A percentile compares a stretch with the other conserved stretches of the same genome.
Evolutionary conservation across 257 asterid genomes (phyloP).

Genomic region (Echites panduratus): DNA sequence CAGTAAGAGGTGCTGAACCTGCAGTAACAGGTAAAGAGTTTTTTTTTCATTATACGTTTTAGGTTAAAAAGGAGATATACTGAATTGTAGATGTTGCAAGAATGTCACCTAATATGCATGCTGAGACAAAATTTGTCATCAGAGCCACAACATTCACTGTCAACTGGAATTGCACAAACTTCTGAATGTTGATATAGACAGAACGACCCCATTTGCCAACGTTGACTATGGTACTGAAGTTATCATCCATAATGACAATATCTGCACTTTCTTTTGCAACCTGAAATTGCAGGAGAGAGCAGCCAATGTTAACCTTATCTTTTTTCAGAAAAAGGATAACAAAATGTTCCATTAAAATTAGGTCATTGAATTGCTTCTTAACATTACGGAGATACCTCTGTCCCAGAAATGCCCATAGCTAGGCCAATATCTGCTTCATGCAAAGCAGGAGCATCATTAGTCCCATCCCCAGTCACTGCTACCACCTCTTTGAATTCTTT

Average conservation of each 20-base stretch:
- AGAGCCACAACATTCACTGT: slow-evolving; percentile 76
- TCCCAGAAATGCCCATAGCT: slow-evolving; percentile 94
- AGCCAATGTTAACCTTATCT: not conserved
- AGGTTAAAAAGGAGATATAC: not conserved
- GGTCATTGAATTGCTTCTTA: not conserved
- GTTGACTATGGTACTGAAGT: slow-evolving; percentile 57
- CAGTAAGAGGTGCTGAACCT: slow-evolving; percentile 88
- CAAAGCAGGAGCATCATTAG: slow-evolving; percentile 96
- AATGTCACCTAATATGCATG: slow-evolving; percentile 57
- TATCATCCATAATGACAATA: slow-evolving; percentile 72
- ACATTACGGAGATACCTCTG: slow-evolving; percentile 51
- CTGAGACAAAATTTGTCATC: slow-evolving; percentile 58
- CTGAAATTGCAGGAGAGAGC: slow-evolving; percentile 25
- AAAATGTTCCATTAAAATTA: not conserved
- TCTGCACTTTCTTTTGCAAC: slow-evolving; percentile 86
- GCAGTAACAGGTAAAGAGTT: slow-evolving; percentile 1
- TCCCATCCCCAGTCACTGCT: slow-evolving; percentile 93
- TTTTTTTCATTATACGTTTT: not conserved
- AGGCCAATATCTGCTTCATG: slow-evolving; percentile 88
- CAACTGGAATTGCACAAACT: slow-evolving; percentile 82
- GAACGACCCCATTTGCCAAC: slow-evolving; percentile 88
- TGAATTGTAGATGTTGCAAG: not conserved
- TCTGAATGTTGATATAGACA: slow-evolving; percentile 75
- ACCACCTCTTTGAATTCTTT: slow-evolving; percentile 60
- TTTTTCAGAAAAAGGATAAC: not conserved